These are phyloP conservation scores for Cryptococcus sp. DNA, from an alignment of 1,284 basidiomycete species.

Conservation along the genomic window DNA sequence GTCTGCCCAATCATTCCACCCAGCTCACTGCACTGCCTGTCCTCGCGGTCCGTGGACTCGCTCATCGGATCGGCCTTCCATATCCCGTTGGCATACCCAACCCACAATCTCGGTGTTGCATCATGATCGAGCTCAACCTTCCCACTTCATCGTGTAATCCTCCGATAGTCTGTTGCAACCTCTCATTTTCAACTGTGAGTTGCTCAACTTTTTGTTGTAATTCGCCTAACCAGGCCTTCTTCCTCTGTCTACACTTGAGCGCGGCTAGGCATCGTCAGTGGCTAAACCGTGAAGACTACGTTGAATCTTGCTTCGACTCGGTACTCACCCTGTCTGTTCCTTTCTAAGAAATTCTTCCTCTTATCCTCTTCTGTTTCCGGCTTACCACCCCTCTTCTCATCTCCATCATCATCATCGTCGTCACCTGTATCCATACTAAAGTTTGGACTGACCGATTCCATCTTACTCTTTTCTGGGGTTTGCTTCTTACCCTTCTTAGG, in stretches of 20 bases:
- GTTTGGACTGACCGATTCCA: conserved; percentile 21
- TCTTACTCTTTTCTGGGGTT: conserved; percentile 8
- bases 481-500: conserved; percentile 47
- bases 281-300: background rate
- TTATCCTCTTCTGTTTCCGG: conserved; percentile 95
- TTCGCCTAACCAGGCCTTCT: conserved; percentile 93
- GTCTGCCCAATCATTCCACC: too few relatives aligned
- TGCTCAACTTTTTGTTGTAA: conserved; percentile 91
- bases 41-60: too few relatives aligned
- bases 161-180: conserved; percentile 59
- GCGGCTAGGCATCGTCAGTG: conserved; percentile 61
- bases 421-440: conserved; percentile 33
- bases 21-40: too few relatives aligned
- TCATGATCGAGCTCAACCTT: conserved; percentile 52
- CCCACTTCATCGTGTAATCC: conserved; percentile 56
- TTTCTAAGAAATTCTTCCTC: conserved; percentile 85
- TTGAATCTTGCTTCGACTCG: background rate
- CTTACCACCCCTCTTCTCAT: conserved; percentile 53
- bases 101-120: conserved; percentile 46
- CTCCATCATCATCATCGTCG: conserved; percentile 34
- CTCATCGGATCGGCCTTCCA: conserved; percentile 24
- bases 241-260: conserved; percentile 95
- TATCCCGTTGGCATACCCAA: conserved; percentile 27
- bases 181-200: conserved; percentile 85
- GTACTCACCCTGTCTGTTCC: conserved; percentile 80